phyloP scores from a whole-genome alignment of 371 early-diverging fungal species.

The Rhizopus arrhizus region DNA sequence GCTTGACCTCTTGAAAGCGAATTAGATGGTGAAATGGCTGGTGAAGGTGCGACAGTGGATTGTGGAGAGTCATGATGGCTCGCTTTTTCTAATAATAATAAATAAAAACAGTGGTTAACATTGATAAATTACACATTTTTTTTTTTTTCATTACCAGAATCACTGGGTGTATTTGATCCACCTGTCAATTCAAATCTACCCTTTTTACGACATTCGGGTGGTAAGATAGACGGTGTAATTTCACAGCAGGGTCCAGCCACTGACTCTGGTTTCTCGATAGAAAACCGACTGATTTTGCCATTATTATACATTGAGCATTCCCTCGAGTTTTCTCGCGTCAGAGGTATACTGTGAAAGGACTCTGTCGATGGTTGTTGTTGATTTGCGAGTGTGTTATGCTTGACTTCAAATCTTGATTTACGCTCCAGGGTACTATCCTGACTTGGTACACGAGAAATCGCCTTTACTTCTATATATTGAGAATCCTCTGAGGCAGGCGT shows the following conservation, averaged over 20 bases:
- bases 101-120: neutral
- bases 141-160: slow-evolving; percentile 2
- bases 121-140: neutral
- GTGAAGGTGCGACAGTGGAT: slow-evolving; percentile 21
- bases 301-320: slow-evolving; percentile 10
- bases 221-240: neutral
- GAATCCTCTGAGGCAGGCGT: slow-evolving; percentile 4
- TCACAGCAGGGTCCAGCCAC: slow-evolving; percentile 7
- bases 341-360: slow-evolving; percentile 20
- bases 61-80: slow-evolving; percentile 16
- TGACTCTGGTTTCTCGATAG: slow-evolving; percentile 28
- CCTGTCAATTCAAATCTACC: slow-evolving; percentile 38
- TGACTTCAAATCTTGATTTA: slow-evolving; percentile 35
- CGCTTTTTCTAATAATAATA: neutral
- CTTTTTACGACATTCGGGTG: slow-evolving; percentile 35
- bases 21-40: slow-evolving; percentile 31
- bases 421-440: slow-evolving; percentile 29
- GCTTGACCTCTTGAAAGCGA: slow-evolving; percentile 44
- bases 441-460: slow-evolving; percentile 19
- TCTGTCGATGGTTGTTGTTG: slow-evolving; percentile 3
- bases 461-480: neutral
- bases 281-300: slow-evolving; percentile 36
- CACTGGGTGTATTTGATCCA: slow-evolving; percentile 15
- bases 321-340: slow-evolving; percentile 33
- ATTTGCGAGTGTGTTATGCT: slow-evolving; percentile 10